Percentiles rank a stretch among this genome's conserved stretches.
phyloP scores from a whole-genome alignment of 306 rosid species.

The Begonia masoniana region DNA sequence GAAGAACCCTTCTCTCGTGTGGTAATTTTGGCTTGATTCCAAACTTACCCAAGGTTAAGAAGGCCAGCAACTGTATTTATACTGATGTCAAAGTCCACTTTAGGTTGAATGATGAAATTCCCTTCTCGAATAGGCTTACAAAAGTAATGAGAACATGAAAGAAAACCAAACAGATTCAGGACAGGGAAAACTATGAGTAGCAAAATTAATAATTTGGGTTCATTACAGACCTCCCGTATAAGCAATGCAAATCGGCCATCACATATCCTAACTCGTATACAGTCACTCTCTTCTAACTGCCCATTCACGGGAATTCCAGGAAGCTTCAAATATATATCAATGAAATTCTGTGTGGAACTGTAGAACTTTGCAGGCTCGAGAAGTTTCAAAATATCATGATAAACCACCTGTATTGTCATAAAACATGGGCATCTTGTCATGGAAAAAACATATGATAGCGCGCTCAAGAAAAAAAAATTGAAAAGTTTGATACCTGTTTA shows the following conservation, averaged over 20 bases:
- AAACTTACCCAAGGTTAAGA: conserved; percentile 89
- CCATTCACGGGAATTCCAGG: conserved; percentile 87
- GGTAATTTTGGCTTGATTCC: no score
- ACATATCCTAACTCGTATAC: conserved; percentile 92
- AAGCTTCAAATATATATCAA: conserved; percentile 82
- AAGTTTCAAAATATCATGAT: conserved; percentile 81
- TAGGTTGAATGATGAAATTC: conserved; percentile 95
- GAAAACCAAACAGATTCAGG: not conserved
- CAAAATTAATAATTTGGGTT: not conserved
- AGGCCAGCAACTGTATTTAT: conserved; percentile 93
- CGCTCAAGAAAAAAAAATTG: conserved; percentile 8
- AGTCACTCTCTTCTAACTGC: conserved; percentile 83
- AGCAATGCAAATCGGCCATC: conserved; percentile 97
- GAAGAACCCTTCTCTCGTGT: not conserved
- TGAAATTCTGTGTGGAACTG: conserved; percentile 92
- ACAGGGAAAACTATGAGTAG: not conserved
- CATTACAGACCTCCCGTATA: conserved; percentile 75
- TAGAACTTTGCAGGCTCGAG: conserved; percentile 85
- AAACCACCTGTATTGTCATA: conserved; percentile 52
- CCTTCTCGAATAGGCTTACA: conserved; percentile 95
- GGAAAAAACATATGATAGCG: conserved; percentile 4
- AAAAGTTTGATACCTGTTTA: conserved; percentile 46
- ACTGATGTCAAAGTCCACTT: conserved; percentile 97
- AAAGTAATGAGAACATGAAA: not conserved
- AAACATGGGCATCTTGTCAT: conserved; percentile 11